Evolutionary conservation across 1,284 basidiomycete genomes (phyloP).

Genomic region (Marasmius tenuissimus): DNA sequence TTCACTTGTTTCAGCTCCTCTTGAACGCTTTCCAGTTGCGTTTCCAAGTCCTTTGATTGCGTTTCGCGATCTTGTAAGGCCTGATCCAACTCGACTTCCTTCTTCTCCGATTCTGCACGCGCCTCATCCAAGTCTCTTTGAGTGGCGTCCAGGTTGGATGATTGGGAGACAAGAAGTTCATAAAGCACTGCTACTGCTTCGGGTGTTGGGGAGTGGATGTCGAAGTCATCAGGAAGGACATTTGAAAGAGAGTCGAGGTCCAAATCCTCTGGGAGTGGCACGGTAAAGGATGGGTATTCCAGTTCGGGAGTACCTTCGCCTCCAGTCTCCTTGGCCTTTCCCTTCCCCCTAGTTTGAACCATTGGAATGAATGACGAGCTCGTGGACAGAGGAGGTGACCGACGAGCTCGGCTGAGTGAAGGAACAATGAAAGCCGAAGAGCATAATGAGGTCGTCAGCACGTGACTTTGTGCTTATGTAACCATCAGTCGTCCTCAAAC

Average conservation of each 20-base stretch:
- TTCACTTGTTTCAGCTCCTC: constrained; percentile 54
- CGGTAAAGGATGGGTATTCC: constrained; percentile 24
- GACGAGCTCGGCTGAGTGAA: constrained; percentile 28
- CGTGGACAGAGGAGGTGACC: constrained; percentile 29
- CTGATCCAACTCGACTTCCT: constrained; percentile 79
- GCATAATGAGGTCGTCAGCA: background rate
- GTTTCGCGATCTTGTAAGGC: constrained; percentile 72
- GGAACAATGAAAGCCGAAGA: background rate
- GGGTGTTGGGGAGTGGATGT: constrained; percentile 52
- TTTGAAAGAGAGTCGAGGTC: constrained; percentile 56
- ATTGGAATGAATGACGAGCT: constrained; percentile 38
- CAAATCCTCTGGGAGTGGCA: constrained; percentile 54
- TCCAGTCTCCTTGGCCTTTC: constrained; percentile 25
- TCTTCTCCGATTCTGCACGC: constrained; percentile 61
- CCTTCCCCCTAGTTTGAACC: constrained; percentile 38
- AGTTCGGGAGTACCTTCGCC: constrained; percentile 18
- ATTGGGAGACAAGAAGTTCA: constrained; percentile 57
- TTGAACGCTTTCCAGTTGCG: constrained; percentile 46
- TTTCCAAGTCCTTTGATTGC: constrained; percentile 53
- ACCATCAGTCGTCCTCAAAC: constrained; percentile 5
- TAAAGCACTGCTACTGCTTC: constrained; percentile 64
- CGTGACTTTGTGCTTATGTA: background rate
- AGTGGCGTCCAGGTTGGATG: constrained; percentile 49
- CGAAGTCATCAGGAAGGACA: constrained; percentile 51
- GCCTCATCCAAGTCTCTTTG: constrained; percentile 64